A percentile compares a stretch with the other conserved stretches of the same genome.
These are phyloP conservation scores for Taphrina betulina DNA, from an alignment of 1,139 yeast genomes.

Conservation along the genomic window DNA sequence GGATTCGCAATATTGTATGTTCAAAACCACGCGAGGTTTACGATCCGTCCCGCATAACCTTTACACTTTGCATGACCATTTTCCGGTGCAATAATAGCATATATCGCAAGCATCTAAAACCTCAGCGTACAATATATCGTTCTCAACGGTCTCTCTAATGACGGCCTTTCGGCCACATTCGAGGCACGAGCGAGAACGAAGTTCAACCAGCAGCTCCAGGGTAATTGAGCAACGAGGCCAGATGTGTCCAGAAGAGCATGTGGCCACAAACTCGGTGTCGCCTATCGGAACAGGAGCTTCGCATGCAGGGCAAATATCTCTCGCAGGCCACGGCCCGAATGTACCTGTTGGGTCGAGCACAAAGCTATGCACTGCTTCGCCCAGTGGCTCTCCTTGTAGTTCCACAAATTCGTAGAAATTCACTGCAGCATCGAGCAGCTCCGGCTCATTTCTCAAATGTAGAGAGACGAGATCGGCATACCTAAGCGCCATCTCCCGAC, in stretches of 20 bases:
- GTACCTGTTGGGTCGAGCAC: no score
- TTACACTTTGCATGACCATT: no score
- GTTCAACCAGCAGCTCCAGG: not conserved
- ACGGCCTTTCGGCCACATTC: conserved; percentile 14
- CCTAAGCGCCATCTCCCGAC: not conserved
- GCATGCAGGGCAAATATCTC: conserved; percentile 14
- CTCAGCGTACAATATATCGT: not conserved
- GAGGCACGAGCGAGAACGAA: conserved; percentile 2
- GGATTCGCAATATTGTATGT: no score
- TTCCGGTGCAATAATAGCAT: conserved; percentile 17
- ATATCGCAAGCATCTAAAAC: conserved; percentile 14
- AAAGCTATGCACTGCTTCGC: no score
- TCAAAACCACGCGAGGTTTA: no score
- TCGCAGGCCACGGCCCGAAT: no score
- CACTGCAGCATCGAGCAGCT: not conserved
- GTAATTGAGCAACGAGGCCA: conserved; percentile 15
- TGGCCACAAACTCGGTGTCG: not conserved
- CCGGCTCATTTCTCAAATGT: not conserved
- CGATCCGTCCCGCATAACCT: no score
- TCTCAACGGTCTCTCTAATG: not conserved
- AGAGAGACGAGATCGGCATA: not conserved
- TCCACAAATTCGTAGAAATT: no score
- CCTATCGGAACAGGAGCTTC: not conserved
- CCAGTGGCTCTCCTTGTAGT: no score
- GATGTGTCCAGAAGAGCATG: conserved; percentile 5